Evolutionary conservation across 768 basidiomycete species (phyloP).

Genomic region (Dacryopinax primogenitus): DNA sequence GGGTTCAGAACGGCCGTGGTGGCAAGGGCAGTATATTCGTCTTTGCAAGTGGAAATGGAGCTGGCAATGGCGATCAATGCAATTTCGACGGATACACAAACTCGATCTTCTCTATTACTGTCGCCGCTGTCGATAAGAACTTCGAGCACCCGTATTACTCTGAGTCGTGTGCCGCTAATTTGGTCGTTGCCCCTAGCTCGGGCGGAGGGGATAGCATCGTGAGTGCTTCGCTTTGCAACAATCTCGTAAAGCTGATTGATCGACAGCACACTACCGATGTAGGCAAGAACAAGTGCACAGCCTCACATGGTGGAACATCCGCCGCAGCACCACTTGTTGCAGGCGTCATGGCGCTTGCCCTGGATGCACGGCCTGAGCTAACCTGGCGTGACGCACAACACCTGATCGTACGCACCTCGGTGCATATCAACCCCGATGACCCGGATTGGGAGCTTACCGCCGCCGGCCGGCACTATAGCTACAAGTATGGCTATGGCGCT

Average conservation of each 20-base stretch:
- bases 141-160: slow-evolving; percentile 95
- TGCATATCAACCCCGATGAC: slow-evolving; percentile 71
- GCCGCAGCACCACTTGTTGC: slow-evolving; percentile 96
- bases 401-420: slow-evolving; percentile 63
- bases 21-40: slow-evolving; percentile 92
- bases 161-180: slow-evolving; percentile 93
- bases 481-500: slow-evolving; percentile 93
- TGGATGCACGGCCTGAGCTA: slow-evolving; percentile 81
- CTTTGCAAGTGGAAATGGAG: slow-evolving; percentile 96
- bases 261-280: slow-evolving; percentile 84
- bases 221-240: slow-evolving; percentile 25
- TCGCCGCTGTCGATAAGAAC: slow-evolving; percentile 87
- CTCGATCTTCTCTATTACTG: slow-evolving; percentile 89
- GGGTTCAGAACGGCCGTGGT: slow-evolving; percentile 73
- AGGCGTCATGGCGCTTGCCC: slow-evolving; percentile 81
- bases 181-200: slow-evolving; percentile 92
- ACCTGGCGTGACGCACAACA: slow-evolving; percentile 96
- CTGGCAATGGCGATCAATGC: slow-evolving; percentile 82
- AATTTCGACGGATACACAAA: slow-evolving; percentile 99
- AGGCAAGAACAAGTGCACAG: slow-evolving; percentile 69
- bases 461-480: slow-evolving; percentile 53
- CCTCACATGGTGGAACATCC: slow-evolving; percentile 85
- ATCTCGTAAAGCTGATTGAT: slow-evolving; percentile 15
- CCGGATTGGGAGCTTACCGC: slow-evolving; percentile 87
- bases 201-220: slow-evolving; percentile 91